A percentile compares a stretch with the other conserved stretches of the same genome.
These are phyloP conservation scores for Leucocoprinus leucothites DNA, from an alignment of 768 basidiomycete species.

Conservation along the genomic window DNA sequence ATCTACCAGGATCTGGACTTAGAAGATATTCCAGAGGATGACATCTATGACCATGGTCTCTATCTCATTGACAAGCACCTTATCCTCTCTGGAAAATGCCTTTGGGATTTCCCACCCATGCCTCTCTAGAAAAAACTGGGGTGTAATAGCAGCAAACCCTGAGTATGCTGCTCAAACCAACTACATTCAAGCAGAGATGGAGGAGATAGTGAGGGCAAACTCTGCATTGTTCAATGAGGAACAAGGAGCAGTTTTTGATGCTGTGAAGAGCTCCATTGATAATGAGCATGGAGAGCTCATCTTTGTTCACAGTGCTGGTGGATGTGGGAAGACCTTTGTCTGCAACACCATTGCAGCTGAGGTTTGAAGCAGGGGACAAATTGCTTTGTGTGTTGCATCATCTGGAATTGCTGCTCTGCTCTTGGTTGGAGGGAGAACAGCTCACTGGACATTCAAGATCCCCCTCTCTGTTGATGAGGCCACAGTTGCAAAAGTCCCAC, in stretches of 20 bases:
- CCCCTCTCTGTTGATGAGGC: background rate
- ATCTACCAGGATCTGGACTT: background rate
- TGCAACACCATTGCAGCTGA: background rate
- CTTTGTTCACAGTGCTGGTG: background rate
- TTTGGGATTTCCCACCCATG: constrained; percentile 28
- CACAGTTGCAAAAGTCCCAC: no score
- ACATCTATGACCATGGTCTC: constrained; percentile 40
- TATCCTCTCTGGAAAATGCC: constrained; percentile 14
- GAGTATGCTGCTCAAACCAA: constrained; percentile 28
- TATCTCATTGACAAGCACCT: constrained; percentile 25
- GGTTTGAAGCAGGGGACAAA: constrained; percentile 16
- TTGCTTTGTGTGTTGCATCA: background rate
- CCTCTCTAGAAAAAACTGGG: constrained; percentile 28
- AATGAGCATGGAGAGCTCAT: background rate
- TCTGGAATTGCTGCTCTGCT: background rate
- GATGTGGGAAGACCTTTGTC: background rate
- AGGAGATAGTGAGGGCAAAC: background rate
- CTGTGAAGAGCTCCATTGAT: constrained; percentile 18
- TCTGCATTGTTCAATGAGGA: constrained; percentile 20
- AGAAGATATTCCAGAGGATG: constrained; percentile 13
- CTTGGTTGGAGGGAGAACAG: background rate
- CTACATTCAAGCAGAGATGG: constrained; percentile 14
- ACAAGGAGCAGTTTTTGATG: constrained; percentile 25
- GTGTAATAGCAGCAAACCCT: constrained; percentile 15
- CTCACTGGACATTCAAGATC: background rate